Evolutionary conservation across 2,329 filamentous ascomycete genomes (phyloP), one percentile per base, ranked within the genome.

Genomic region (Aspergillus uvarum): DNA sequence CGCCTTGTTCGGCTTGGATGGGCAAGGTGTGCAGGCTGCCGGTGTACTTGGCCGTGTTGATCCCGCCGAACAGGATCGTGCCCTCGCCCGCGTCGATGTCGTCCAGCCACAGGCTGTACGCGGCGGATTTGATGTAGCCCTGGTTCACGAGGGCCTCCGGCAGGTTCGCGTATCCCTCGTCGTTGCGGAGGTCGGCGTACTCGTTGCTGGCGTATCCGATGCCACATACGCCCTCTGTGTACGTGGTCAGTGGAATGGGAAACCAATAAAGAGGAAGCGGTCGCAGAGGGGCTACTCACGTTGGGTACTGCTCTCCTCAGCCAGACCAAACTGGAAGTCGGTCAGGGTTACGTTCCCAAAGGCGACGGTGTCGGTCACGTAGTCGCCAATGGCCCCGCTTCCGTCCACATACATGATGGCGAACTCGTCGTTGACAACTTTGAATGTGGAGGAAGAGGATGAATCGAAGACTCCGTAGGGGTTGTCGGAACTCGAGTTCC

Each of bases 331-430:
- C 19, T 63, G 58, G 2, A 63, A 47, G 19, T 56, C 14, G 1
- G 56, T 56, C 1, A 65, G 14, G 1, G 56, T 44, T 5, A 59
- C 61, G n/a, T 54, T 52, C 7, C 44, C 56, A 10, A 65, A 59
- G 21, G 22, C 22, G 8, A 63, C 29, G 8, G 52, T 58, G 54
- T 65, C 63, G 4, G 50, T 54, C 12, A 85, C 89, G 72, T 95
- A 96, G 75, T 92, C 89, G 38, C 92, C 92, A 1, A 78, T 73
- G 1, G 91, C 89, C 6, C 86, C 86, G 0, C 89, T 89, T 51
- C 89, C 89, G 74, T 95, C 91, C 32, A 89, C 88, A 63, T 96
- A 96, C 1, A 87, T 87, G 62, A 95, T 95, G 77, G 92, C 91
- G 79, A 96, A 96, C 60, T 85, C 80, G 70, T 83, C 86, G 67